Percentiles rank a stretch among this genome's conserved stretches.
These are phyloP conservation scores for Scolecobasidium constrictum DNA, from an alignment of 2,329 filamentous ascomycete species.

Conservation along the genomic window DNA sequence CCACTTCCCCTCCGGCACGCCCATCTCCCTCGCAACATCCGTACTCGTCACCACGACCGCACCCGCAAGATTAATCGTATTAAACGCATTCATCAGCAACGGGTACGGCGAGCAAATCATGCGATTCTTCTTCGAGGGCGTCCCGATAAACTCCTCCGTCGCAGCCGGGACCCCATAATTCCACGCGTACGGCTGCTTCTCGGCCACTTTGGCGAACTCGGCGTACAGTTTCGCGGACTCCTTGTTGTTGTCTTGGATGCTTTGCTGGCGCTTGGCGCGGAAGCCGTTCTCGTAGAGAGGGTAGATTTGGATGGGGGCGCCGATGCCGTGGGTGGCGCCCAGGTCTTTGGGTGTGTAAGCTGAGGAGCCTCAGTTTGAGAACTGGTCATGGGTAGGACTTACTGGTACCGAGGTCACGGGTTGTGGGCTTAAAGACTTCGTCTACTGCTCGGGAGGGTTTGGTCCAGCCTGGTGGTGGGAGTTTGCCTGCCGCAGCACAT, in stretches of 20 bases:
- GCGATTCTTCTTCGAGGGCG: slow-evolving; percentile 45
- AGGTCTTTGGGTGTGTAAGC: slow-evolving; percentile 30
- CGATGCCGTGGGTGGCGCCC: slow-evolving; percentile 46
- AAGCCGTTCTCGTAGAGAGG: slow-evolving; percentile 57
- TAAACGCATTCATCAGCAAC: slow-evolving; percentile 60
- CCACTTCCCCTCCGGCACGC: slow-evolving; percentile 46
- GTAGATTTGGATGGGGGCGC: slow-evolving; percentile 56
- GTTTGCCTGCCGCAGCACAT: slow-evolving; percentile 39
- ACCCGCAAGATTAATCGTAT: slow-evolving; percentile 53
- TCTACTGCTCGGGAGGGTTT: slow-evolving; percentile 34
- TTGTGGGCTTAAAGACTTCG: slow-evolving; percentile 40
- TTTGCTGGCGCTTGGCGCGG: slow-evolving; percentile 45
- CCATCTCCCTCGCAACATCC: slow-evolving; percentile 42
- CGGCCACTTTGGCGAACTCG: slow-evolving; percentile 47
- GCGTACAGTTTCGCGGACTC: slow-evolving; percentile 53
- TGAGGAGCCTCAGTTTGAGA: no score
- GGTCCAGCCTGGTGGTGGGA: slow-evolving; percentile 52
- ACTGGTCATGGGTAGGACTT: not conserved
- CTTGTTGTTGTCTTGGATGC: slow-evolving; percentile 41
- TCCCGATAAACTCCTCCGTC: slow-evolving; percentile 41
- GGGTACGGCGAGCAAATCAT: slow-evolving; percentile 60
- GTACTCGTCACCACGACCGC: slow-evolving; percentile 50
- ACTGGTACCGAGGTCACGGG: slow-evolving; percentile 10
- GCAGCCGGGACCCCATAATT: slow-evolving; percentile 37
- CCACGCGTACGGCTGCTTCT: slow-evolving; percentile 46